Percentiles rank a stretch among this genome's conserved stretches.
Evolutionary conservation across 768 basidiomycete genomes (phyloP).

Genomic region (Zangia roseola): DNA sequence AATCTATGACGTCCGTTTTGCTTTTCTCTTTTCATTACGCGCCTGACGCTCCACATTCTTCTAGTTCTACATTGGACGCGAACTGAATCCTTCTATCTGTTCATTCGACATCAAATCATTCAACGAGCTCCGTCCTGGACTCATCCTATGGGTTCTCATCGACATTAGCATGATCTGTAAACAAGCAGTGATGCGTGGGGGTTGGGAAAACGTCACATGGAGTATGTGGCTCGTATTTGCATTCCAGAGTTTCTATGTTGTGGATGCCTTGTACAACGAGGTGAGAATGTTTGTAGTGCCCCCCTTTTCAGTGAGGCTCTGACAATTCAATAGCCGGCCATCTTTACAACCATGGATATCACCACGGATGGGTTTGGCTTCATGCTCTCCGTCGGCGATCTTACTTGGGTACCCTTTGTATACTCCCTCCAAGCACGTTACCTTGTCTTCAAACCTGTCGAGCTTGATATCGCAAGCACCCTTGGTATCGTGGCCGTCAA

Average conservation of each 20-base stretch:
- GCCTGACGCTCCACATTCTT: neutral
- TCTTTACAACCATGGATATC: slow-evolving; percentile 97
- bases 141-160: slow-evolving; percentile 88
- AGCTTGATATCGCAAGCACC: slow-evolving; percentile 61
- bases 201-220: slow-evolving; percentile 66
- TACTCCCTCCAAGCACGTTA: slow-evolving; percentile 94
- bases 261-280: slow-evolving; percentile 89
- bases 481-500: slow-evolving; percentile 63
- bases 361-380: slow-evolving; percentile 97
- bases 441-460: slow-evolving; percentile 84
- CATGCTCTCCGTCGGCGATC: slow-evolving; percentile 94
- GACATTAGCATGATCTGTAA: slow-evolving; percentile 90
- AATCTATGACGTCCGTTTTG: slow-evolving; percentile 80
- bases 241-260: slow-evolving; percentile 87
- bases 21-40: neutral
- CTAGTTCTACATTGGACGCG: slow-evolving; percentile 92
- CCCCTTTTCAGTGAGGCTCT: neutral
- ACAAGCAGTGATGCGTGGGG: slow-evolving; percentile 80
- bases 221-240: slow-evolving; percentile 87
- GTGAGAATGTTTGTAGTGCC: slow-evolving; percentile 35
- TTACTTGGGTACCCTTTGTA: slow-evolving; percentile 91
- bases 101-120: slow-evolving; percentile 71
- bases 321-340: slow-evolving; percentile 55
- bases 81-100: slow-evolving; percentile 86
- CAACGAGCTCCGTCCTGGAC: slow-evolving; percentile 49